Evolutionary conservation across 495 filamentous ascomycete species (phyloP), one percentile per base, ranked within the genome.

Genomic region (Hyphodiscus hymeniophilus): DNA sequence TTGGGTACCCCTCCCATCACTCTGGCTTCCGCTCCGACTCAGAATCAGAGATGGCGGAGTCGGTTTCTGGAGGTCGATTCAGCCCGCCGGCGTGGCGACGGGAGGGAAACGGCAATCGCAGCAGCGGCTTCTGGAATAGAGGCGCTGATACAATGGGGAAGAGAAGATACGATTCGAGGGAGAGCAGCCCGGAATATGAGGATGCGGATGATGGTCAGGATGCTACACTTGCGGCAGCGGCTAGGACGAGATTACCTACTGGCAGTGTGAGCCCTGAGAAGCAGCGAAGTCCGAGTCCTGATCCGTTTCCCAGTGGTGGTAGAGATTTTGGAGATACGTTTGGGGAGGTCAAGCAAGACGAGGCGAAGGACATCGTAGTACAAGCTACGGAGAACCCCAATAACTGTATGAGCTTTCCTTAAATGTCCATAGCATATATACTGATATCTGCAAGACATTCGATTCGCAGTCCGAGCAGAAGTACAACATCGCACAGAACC

Each of bases 401-500:
- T 59, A 55, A 60, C 60, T 53, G 51, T 57, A 50, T 60, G 60
- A 13, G 26, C 3, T 23, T 15, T 18, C 18, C 23, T 30, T 3
- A 24, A 33, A 38, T 38, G 39, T 10, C 38, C 17, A 10, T 18
- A 10, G 13, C 5, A 45, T 21, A 28, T 33, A 4, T 42, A 38
- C 48, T 56, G 26, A 56, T 32, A 13, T 48, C 45, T 33, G 8
- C 17, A 55, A 94, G 89, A 90, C 65, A 83, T 95, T 51, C 86
- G 89, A 50, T 90, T 95, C 57, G 81, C 85, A 28, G 69, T 91
- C 35, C 76, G 85, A 48, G 85, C 88, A 52, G 89, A 95, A 68
- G 85, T 94, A 17, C 84, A 88, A 54, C 88, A 94, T 57, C 77
- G 85, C 24, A 84, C 82, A 41, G 87, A 94, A 61, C 86, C 87